These are phyloP conservation scores for Phytopythium ostracodes DNA, from an alignment of 352 stramenopile genomes.

Conservation along the genomic window DNA sequence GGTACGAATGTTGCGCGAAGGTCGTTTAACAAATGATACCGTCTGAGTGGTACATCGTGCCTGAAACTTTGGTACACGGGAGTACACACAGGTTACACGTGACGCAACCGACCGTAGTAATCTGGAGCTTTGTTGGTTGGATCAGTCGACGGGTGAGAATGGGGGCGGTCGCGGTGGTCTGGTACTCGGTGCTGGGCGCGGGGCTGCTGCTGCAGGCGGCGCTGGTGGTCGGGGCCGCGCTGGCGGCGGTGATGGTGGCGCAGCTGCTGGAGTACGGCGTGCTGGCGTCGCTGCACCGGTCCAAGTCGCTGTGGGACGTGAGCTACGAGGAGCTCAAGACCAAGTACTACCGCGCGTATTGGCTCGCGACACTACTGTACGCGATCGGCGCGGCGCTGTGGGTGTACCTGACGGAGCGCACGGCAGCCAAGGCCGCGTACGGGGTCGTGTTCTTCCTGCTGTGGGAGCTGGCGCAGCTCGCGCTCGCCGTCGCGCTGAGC, in stretches of 20 bases:
- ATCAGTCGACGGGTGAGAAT: neutral
- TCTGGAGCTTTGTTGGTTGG: no score
- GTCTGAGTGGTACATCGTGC: neutral
- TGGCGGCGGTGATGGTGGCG: constrained; percentile 53
- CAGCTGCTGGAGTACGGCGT: constrained; percentile 39
- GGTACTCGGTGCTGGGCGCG: constrained; percentile 6
- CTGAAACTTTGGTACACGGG: neutral
- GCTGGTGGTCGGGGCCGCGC: constrained; percentile 23
- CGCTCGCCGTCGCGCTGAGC: constrained; percentile 47
- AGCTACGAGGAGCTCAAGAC: constrained; percentile 29
- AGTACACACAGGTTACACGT: neutral
- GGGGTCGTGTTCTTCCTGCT: constrained; percentile 45
- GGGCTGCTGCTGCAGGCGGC: constrained; percentile 16
- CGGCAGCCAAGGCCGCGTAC: constrained; percentile 37
- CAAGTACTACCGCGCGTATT: constrained; percentile 67
- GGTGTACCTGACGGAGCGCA: constrained; percentile 62
- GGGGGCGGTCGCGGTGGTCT: neutral
- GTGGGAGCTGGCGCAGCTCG: constrained; percentile 53
- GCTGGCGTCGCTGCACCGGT: constrained; percentile 36
- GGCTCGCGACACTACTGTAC: constrained; percentile 42
- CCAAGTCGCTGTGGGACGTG: constrained; percentile 38
- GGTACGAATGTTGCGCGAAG: constrained; percentile 1
- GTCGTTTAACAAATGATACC: constrained; percentile 2
- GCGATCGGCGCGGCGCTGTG: constrained; percentile 35
- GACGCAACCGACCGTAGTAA: neutral